Evolutionary conservation across 2,329 filamentous ascomycete genomes (phyloP).

Genomic region (Zasmidium citrigriseum): DNA sequence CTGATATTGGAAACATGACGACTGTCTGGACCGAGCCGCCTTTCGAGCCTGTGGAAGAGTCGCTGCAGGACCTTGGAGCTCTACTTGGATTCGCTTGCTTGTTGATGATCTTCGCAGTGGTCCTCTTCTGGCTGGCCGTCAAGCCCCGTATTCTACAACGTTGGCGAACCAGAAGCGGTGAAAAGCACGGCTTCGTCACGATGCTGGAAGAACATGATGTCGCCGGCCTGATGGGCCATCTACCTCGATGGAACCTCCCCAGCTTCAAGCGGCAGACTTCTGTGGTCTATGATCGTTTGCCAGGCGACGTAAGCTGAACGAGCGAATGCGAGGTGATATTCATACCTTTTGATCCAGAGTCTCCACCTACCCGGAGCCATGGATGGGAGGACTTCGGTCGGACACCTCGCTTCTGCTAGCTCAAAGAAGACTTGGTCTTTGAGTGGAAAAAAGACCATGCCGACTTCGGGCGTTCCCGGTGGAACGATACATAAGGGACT

Average conservation of each 20-base stretch:
- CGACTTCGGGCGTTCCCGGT: neutral
- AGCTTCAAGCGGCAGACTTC: neutral
- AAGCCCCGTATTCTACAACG: neutral
- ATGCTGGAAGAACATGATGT: neutral
- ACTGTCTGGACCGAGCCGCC: neutral
- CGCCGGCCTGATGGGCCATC: neutral
- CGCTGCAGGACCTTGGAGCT: constrained; percentile 6
- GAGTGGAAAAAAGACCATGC: neutral
- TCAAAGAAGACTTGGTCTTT: neutral
- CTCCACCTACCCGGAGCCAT: neutral
- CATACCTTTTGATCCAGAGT: no score
- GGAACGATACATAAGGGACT: neutral
- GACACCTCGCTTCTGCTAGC: constrained; percentile 2
- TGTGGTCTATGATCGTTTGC: neutral
- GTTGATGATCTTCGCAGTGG: constrained; percentile 1
- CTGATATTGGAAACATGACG: constrained; percentile 6
- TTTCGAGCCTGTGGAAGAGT: neutral
- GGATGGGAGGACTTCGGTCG: neutral
- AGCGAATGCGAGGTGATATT: no score
- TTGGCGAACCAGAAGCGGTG: neutral
- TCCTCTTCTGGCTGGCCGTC: neutral
- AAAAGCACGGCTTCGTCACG: neutral
- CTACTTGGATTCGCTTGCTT: constrained; percentile 7
- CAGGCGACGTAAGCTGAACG: neutral
- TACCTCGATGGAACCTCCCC: neutral